A percentile compares a stretch with the other conserved stretches of the same genome.
Conservation (phyloP, 192 early-diverging fungal species). For the Pilaira anomala region DNA sequence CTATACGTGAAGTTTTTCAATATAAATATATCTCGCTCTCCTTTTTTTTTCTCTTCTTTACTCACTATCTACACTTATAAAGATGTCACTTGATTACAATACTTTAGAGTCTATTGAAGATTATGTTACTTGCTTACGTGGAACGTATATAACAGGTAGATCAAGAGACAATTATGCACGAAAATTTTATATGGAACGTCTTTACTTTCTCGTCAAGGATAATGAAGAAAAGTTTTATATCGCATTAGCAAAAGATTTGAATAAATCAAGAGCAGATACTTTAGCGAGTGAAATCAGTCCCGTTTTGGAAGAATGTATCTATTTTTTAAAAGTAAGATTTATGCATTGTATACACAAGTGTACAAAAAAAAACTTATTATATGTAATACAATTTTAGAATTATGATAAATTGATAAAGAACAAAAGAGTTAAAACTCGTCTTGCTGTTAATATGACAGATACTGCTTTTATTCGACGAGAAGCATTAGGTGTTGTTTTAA, state of each 20-base stretch:
- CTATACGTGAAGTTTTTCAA: neutral
- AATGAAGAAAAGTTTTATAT: slow-evolving; percentile 54
- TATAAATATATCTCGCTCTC: neutral
- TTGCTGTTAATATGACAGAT: slow-evolving; percentile 43
- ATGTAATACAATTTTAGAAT: slow-evolving; percentile 36
- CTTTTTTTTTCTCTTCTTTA: neutral
- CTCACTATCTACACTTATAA: neutral
- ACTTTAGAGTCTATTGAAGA: slow-evolving; percentile 4
- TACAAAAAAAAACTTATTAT: neutral
- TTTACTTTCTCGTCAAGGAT: slow-evolving; percentile 58
- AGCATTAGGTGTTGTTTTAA: slow-evolving; percentile 72
- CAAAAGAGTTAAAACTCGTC: slow-evolving; percentile 36
- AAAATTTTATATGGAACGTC: slow-evolving; percentile 40
- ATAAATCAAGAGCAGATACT: slow-evolving; percentile 53
- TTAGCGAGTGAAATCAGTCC: slow-evolving; percentile 52
- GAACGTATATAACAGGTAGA: slow-evolving; percentile 5
- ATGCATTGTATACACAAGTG: neutral
- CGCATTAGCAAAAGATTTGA: slow-evolving; percentile 56
- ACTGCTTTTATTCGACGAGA: slow-evolving; percentile 60
- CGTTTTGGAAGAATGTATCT: slow-evolving; percentile 42
- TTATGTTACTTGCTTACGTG: slow-evolving; percentile 12
- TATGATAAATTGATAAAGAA: slow-evolving; percentile 57
- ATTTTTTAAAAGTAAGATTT: slow-evolving; percentile 34
- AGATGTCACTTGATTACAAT: neutral
- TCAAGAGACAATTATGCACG: slow-evolving; percentile 11